Percentiles rank a stretch among this genome's conserved stretches.
Evolutionary conservation across 441 rosid species (phyloP).

Genomic region (Theobroma grandiflorum): DNA sequence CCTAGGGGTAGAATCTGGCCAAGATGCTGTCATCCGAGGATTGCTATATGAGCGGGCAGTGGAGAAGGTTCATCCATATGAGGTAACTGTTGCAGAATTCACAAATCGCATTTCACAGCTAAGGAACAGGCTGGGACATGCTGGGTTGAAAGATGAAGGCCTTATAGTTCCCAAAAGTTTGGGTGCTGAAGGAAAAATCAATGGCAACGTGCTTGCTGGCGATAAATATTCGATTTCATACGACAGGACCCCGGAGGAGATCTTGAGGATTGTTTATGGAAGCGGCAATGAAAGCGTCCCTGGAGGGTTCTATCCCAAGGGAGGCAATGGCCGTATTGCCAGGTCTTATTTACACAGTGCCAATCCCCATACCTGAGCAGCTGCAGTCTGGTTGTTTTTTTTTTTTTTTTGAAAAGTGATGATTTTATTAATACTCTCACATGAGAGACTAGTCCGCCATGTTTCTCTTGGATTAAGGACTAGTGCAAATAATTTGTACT

Average conservation of each 20-base stretch:
- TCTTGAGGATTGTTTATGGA: slow-evolving; percentile 76
- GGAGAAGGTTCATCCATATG: slow-evolving; percentile 57
- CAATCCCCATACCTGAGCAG: neutral
- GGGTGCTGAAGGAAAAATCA: slow-evolving; percentile 61
- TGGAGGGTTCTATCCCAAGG: slow-evolving; percentile 84
- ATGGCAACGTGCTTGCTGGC: slow-evolving; percentile 75
- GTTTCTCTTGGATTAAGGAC: neutral
- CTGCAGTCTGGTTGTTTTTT: neutral
- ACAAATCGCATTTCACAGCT: slow-evolving; percentile 60
- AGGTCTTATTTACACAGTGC: slow-evolving; percentile 41
- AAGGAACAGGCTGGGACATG: slow-evolving; percentile 65
- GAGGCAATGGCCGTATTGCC: slow-evolving; percentile 74
- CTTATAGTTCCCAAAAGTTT: slow-evolving; percentile 41
- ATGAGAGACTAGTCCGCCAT: no score
- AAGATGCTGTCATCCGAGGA: slow-evolving; percentile 79
- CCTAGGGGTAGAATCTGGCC: slow-evolving; percentile 84
- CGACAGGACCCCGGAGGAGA: slow-evolving; percentile 71
- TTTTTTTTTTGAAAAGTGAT: no score
- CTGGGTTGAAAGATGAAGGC: slow-evolving; percentile 76
- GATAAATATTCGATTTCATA: slow-evolving; percentile 55
- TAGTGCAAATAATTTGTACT: neutral
- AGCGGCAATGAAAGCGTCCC: slow-evolving; percentile 65
- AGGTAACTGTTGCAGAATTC: slow-evolving; percentile 68
- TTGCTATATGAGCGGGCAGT: slow-evolving; percentile 53
- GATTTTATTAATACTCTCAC: no score